Evolutionary conservation across 768 basidiomycete genomes (phyloP).

Genomic region (Butyriboletus loyo): DNA sequence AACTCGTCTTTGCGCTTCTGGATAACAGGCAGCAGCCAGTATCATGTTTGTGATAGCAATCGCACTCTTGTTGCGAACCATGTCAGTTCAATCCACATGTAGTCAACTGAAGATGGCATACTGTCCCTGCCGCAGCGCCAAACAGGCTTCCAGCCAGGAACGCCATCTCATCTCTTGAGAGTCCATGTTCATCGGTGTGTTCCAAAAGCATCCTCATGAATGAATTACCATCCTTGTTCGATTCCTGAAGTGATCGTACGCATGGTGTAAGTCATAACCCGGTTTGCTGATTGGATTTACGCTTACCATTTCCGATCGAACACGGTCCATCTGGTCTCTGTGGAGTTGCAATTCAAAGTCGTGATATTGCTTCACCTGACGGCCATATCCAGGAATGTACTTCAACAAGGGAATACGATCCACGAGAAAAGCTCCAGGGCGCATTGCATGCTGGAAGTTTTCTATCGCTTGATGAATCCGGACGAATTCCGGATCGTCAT

Average conservation of each 20-base stretch:
- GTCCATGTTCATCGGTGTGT: conserved; percentile 41
- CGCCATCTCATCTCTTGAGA: conserved; percentile 51
- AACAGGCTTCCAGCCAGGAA: conserved; percentile 60
- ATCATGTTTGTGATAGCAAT: conserved; percentile 48
- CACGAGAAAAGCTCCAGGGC: conserved; percentile 36
- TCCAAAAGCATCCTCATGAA: conserved; percentile 55
- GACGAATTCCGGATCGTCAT: conserved; percentile 20
- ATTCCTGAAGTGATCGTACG: conserved; percentile 2
- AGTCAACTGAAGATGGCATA: neutral
- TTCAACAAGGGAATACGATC: conserved; percentile 32
- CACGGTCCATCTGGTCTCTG: conserved; percentile 44
- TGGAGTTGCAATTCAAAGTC: conserved; percentile 47
- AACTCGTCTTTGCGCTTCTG: conserved; percentile 46
- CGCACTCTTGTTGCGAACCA: conserved; percentile 33
- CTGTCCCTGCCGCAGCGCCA: conserved; percentile 57
- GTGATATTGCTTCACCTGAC: conserved; percentile 50
- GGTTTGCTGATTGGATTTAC: neutral
- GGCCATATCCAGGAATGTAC: conserved; percentile 57
- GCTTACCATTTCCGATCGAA: conserved; percentile 42
- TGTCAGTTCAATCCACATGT: neutral
- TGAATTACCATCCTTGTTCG: conserved; percentile 15
- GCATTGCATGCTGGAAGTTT: conserved; percentile 26
- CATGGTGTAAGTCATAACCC: neutral
- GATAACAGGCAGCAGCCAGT: conserved; percentile 54
- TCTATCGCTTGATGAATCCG: conserved; percentile 13